Evolutionary conservation across 192 early-diverging fungal genomes (phyloP).

Genomic region (Thamnidium elegans): DNA sequence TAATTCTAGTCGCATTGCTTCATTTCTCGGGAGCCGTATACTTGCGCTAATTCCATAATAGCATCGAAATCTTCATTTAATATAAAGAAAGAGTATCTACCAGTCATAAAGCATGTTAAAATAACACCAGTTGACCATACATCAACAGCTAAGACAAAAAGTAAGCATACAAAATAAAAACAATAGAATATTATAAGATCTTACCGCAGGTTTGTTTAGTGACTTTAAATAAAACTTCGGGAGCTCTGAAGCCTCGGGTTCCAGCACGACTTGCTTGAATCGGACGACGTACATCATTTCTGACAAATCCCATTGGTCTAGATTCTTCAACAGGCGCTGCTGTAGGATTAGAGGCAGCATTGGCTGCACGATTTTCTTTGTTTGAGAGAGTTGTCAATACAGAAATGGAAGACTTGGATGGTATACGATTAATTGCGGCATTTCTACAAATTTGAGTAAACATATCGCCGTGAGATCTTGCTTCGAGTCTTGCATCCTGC

Average conservation of each 20-base stretch:
- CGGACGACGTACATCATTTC: slow-evolving; percentile 56
- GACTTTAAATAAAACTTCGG: slow-evolving; percentile 87
- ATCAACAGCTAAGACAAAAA: slow-evolving; percentile 64
- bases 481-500: too few relatives aligned
- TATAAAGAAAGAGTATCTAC: slow-evolving; percentile 87
- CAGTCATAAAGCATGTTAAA: slow-evolving; percentile 73
- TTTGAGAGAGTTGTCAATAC: background rate
- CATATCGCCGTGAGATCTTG: too few relatives aligned
- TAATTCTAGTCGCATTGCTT: slow-evolving; percentile 46
- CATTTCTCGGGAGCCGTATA: slow-evolving; percentile 82
- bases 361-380: background rate
- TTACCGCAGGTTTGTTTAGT: slow-evolving; percentile 71
- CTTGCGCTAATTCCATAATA: slow-evolving; percentile 74
- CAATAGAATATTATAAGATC: background rate
- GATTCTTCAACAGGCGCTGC: background rate
- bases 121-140: slow-evolving; percentile 93
- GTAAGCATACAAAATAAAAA: background rate
- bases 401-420: background rate
- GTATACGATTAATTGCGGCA: too few relatives aligned
- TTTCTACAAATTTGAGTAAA: too few relatives aligned
- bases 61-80: slow-evolving; percentile 85
- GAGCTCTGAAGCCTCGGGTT: slow-evolving; percentile 90
- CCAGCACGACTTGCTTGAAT: slow-evolving; percentile 83
- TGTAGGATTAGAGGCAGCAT: background rate
- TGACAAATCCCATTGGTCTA: slow-evolving; percentile 40